Evolutionary conservation across 345 rosid genomes (phyloP), one percentile per base, ranked within the genome.

Genomic region (Gossypium turneri): DNA sequence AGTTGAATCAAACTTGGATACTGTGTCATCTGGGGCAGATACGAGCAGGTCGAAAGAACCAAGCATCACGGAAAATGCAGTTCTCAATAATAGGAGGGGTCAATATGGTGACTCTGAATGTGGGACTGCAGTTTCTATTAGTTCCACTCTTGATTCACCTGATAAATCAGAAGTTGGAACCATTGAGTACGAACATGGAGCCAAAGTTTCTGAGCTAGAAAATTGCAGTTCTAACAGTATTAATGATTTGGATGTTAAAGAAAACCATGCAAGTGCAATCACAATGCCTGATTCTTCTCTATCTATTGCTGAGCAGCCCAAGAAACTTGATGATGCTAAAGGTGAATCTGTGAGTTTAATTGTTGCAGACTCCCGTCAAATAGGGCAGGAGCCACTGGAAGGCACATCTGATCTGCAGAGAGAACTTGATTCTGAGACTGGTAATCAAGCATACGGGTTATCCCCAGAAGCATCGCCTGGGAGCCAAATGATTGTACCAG

Each of bases 101-200:
- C 90, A 82, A 70, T 73, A 78, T 58, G 84, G 84, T 78, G 89
- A 86, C 45, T 94, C 98, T 69, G 98, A 94, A 76, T 88, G 98
- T 74, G 94, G 97, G 72, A 89, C 97, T 3, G 97, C 93, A 76
- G 94, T 95, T 53, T 92, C 98, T 76, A 86, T 95, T 73, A 81
- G 96, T 67, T 92, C 97, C 41, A 90, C 98, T 45, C 96, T 95
- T 55, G 99, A 91, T 79, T 89, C 97, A 77, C 90, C 97, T 34
- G 93, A 91, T 78, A 77, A 60, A 80, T 88, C 81, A 43, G 96
- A 94, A 77, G 79, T 29, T 79, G 93, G 87, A 76, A 71, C 77
- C 25, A 59, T 53, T 44, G 89, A 87, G 13, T 17, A 73, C 34
- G 85, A 79, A 78, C 77, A 75, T 70, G 87, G 75, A 73, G 67